Conservation (phyloP, 805 yeast species). For the Tetrapisispora phaffii region DNA sequence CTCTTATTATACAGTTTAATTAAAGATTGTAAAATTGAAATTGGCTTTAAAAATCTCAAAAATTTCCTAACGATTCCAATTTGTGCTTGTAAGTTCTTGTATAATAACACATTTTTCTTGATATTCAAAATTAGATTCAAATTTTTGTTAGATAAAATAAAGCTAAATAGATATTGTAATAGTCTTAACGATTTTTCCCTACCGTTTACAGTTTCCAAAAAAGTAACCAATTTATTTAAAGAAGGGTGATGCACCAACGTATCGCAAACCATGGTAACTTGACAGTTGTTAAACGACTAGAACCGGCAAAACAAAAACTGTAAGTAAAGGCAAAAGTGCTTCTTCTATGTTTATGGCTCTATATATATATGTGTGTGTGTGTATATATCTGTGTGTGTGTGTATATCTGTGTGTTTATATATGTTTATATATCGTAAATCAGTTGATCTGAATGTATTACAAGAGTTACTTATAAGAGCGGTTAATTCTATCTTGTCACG, state of each 20-base stretch:
- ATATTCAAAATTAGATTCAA: constrained; percentile 36
- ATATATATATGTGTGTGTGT: too few relatives aligned
- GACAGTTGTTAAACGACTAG: neutral
- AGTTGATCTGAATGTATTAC: too few relatives aligned
- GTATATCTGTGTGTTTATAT: too few relatives aligned
- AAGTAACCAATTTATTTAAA: constrained; percentile 47
- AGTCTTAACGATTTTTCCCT: constrained; percentile 74
- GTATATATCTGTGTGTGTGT: too few relatives aligned
- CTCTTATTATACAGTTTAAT: constrained; percentile 52
- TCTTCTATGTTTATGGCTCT: too few relatives aligned
- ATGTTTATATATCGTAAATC: too few relatives aligned
- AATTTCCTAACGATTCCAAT: constrained; percentile 71
- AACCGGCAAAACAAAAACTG: neutral
- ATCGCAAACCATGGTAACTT: constrained; percentile 49
- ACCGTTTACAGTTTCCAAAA: constrained; percentile 59
- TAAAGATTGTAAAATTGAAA: constrained; percentile 62
- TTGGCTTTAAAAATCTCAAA: constrained; percentile 73
- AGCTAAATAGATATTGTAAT: constrained; percentile 71
- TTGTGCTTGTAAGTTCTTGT: constrained; percentile 46
- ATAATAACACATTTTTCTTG: neutral
- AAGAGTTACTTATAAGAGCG: too few relatives aligned
- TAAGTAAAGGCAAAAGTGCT: too few relatives aligned
- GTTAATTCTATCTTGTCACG: too few relatives aligned
- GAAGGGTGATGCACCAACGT: constrained; percentile 68
- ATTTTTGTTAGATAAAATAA: constrained; percentile 21